Percentiles rank a stretch among this genome's conserved stretches.
phyloP scores from a whole-genome alignment of 495 filamentous ascomycete genomes.

The Margaritispora aquatica region DNA sequence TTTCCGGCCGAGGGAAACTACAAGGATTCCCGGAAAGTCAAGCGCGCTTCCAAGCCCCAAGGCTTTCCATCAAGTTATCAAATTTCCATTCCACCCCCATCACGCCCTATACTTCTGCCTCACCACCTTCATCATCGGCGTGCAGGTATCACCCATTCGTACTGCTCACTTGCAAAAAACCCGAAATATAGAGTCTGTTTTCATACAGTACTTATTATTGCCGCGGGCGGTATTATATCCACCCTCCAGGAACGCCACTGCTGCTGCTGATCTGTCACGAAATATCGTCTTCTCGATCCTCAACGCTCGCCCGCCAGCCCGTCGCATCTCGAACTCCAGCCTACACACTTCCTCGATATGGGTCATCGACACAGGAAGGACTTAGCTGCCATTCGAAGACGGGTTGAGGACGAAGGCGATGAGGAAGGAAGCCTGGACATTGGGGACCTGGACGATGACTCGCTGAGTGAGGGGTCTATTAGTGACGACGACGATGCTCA shows the following conservation, averaged over 20 bases:
- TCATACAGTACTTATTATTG: conserved; percentile 20
- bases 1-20: background rate
- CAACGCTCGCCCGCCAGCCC: conserved; percentile 23
- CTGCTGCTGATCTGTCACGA: conserved; percentile 27
- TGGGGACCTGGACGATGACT: conserved; percentile 72
- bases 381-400: conserved; percentile 67
- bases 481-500: conserved; percentile 66
- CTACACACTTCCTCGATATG: conserved; percentile 40
- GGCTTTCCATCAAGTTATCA: conserved; percentile 18
- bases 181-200: conserved; percentile 2
- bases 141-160: conserved; percentile 24
- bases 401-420: conserved; percentile 74
- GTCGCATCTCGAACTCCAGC: conserved; percentile 22
- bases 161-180: conserved; percentile 15
- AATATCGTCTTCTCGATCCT: conserved; percentile 22
- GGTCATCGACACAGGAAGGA: conserved; percentile 60
- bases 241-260: conserved; percentile 17
- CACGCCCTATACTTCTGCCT: no score
- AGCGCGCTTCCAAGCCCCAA: conserved; percentile 11
- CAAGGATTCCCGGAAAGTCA: conserved; percentile 11
- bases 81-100: conserved; percentile 12
- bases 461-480: conserved; percentile 71
- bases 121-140: conserved; percentile 23
- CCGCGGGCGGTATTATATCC: conserved; percentile 26
- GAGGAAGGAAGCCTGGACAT: conserved; percentile 62